phyloP scores from a whole-genome alignment of 345 rosid species.

The Brassica juncea region DNA sequence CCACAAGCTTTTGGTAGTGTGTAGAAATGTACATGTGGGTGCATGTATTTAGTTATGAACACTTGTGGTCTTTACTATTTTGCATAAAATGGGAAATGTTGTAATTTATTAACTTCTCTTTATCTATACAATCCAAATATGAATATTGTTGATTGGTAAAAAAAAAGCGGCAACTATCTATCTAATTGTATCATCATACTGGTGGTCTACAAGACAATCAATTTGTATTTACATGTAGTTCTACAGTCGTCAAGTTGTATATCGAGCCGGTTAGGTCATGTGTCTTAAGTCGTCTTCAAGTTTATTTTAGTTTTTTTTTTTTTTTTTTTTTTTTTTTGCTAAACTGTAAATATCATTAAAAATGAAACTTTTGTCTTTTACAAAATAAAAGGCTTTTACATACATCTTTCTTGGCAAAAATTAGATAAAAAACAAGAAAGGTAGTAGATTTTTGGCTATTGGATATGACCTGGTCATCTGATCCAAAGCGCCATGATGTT shows the following conservation, averaged over 20 bases:
- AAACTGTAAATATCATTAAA: no score
- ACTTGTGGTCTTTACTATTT: constrained; percentile 12
- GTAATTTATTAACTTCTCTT: constrained; percentile 3
- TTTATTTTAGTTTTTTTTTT: background rate
- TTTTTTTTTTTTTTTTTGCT: no score
- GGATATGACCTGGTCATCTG: no score
- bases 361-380: no score
- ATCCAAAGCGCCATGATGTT: no score
- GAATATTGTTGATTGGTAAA: background rate
- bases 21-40: constrained; percentile 29
- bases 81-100: constrained; percentile 1
- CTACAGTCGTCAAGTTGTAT: background rate
- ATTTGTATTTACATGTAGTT: background rate
- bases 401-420: no score
- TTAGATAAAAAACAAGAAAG: no score
- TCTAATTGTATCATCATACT: background rate
- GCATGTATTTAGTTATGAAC: constrained; percentile 23
- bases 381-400: no score
- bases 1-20: constrained; percentile 18
- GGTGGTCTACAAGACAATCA: background rate
- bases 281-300: background rate
- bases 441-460: no score
- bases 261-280: background rate
- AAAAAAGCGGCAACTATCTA: background rate
- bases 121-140: background rate